Conservation (phyloP, 495 filamentous ascomycete species). For the Pyrenopolyporus hunteri region DNA sequence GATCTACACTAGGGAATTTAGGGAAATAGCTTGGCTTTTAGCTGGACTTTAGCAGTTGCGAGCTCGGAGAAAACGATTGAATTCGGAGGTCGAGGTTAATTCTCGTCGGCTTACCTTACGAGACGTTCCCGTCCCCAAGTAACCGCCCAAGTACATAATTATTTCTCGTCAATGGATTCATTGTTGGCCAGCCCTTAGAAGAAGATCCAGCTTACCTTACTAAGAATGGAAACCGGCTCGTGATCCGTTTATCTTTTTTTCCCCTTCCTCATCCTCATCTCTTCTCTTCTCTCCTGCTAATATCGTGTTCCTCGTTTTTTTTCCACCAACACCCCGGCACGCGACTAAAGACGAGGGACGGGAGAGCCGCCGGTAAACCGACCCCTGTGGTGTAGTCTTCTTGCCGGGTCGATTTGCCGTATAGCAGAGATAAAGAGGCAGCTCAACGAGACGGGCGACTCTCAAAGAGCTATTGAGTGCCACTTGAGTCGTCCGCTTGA, state of each 20-base stretch:
- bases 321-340: no score
- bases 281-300: neutral
- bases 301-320: no score
- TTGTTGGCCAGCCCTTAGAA: slow-evolving; percentile 1
- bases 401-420: neutral
- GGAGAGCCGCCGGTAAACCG: neutral
- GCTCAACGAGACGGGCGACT: neutral
- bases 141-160: no score
- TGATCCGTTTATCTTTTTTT: neutral
- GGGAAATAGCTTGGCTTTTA: no score
- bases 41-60: slow-evolving; percentile 5
- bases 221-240: neutral
- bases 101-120: neutral
- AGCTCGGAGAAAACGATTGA: slow-evolving; percentile 6
- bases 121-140: no score
- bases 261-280: neutral
- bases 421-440: neutral
- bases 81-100: neutral
- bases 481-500: slow-evolving; percentile 12
- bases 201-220: neutral
- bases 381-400: neutral
- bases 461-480: slow-evolving; percentile 10
- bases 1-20: no score
- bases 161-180: slow-evolving; percentile 8
- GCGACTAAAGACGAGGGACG: no score